A percentile compares a stretch with the other conserved stretches of the same genome.
Evolutionary conservation across 192 early-diverging fungal species (phyloP).

Genomic region (Coemansia sp.): DNA sequence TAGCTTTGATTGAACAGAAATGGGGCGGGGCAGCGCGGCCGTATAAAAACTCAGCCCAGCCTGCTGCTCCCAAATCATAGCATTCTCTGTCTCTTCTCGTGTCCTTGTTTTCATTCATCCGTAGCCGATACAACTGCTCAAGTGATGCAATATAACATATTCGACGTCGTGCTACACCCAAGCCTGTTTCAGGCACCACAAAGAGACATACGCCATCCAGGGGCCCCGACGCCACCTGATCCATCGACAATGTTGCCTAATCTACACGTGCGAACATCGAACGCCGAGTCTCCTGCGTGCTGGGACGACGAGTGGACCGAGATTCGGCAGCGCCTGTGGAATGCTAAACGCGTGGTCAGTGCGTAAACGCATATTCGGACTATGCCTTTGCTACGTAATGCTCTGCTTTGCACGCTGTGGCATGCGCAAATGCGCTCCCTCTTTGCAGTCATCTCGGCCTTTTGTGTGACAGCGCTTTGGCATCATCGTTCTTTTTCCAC

Average conservation of each 20-base stretch:
- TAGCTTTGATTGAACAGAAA: too few species aligned
- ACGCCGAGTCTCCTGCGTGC: background rate
- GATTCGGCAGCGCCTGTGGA: slow-evolving; percentile 17
- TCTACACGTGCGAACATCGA: background rate
- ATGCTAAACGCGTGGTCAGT: slow-evolving; percentile 11
- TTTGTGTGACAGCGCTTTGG: background rate
- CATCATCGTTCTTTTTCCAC: background rate
- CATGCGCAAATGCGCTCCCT: background rate
- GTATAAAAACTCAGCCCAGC: too few species aligned
- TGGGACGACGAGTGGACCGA: slow-evolving; percentile 10
- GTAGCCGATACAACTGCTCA: background rate
- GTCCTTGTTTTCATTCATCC: background rate
- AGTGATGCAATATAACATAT: slow-evolving; percentile 14
- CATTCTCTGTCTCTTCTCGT: background rate
- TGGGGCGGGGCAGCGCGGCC: too few species aligned
- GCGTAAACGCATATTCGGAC: background rate
- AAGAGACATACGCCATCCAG: slow-evolving; percentile 1
- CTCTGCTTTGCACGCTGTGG: background rate
- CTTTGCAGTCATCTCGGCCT: background rate
- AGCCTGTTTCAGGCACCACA: slow-evolving; percentile 12
- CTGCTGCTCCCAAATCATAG: too few species aligned
- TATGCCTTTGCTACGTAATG: background rate
- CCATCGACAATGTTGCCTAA: background rate
- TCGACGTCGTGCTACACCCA: slow-evolving; percentile 18
- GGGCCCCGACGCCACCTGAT: background rate